Evolutionary conservation across 495 filamentous ascomycete species (phyloP), one percentile per base, ranked within the genome.

Genomic region (Xanthoparmelia taractica): DNA sequence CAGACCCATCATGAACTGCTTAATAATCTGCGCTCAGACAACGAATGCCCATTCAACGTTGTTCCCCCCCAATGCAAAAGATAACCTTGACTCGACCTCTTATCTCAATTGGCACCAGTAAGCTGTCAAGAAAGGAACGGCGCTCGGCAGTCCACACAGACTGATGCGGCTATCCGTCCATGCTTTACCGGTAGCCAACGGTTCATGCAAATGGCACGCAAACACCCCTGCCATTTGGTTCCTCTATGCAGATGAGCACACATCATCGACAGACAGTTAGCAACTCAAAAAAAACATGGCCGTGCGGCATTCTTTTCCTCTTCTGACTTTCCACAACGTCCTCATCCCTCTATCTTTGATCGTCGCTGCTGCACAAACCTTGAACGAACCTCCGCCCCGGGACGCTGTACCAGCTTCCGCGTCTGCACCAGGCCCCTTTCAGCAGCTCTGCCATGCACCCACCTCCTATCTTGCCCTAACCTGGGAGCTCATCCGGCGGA

Each of bases 161-260:
- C 45, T 38, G 23, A 62, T 62, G 60, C 60, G 48, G 15, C 60
- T 62, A 29, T 34, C 60, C 41, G 45, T 27, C 41, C 34, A n/a
- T 33, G 41, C 31, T 50, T 63, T 54, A 33, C 37, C 55, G 37
- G 55, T 25, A 63, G 61, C 61, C 61, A 63, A 63, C 61, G 61
- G 43, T 56, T 47, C 17, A 33, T 57, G 61, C 61, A 63, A 55
- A 63, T 63, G 61, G 61, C 61, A 54, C 33, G 54, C 61, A 40
- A 50, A 50, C 23, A 18, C 38, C 37, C 55, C 45, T 58, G 23
- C 43, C 54, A 63, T 63, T n/a, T 63, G 61, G 61, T 50, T 23
- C 54, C 36, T 29, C 54, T 12, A 58, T 33, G n/a, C 40, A 33
- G 20, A 47, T 63, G 61, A 48, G 15, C 61, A 29, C 33, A 31